These are phyloP conservation scores for Colletotrichum chlorophyti DNA, from an alignment of 2,329 filamentous ascomycete species.

Conservation along the genomic window DNA sequence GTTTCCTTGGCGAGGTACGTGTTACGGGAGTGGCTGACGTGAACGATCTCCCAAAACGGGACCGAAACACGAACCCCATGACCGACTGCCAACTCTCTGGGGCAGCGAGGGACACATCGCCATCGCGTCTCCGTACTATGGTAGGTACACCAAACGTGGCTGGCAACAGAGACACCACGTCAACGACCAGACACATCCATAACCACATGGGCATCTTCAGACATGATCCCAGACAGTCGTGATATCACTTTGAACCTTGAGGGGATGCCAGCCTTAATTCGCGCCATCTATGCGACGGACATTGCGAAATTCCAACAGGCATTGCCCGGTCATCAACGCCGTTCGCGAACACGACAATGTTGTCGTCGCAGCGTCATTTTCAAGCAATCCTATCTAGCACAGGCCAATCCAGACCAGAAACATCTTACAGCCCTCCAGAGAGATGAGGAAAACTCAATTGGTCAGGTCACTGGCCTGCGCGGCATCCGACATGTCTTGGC, in stretches of 20 bases:
- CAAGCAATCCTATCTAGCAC: slow-evolving; percentile 5
- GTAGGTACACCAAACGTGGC: no score
- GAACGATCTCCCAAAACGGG: slow-evolving; percentile 8
- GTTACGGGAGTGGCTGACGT: not conserved
- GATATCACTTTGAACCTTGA: slow-evolving; percentile 4
- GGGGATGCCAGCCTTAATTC: not conserved
- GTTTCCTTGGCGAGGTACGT: slow-evolving; percentile 3
- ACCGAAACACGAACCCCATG: no score
- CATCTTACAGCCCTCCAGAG: slow-evolving; percentile 11
- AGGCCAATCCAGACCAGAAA: slow-evolving; percentile 10
- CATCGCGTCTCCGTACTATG: no score
- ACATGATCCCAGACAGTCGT: slow-evolving; percentile 9
- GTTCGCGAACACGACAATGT: not conserved
- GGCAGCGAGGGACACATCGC: no score
- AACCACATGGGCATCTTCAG: not conserved
- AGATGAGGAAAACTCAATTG: slow-evolving; percentile 23
- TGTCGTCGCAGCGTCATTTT: slow-evolving; percentile 14
- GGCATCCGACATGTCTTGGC: slow-evolving; percentile 8
- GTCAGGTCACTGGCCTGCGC: slow-evolving; percentile 3
- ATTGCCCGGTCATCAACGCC: not conserved
- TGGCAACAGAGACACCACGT: not conserved
- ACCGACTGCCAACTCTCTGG: no score
- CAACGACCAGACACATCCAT: not conserved
- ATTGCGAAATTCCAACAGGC: slow-evolving; percentile 7
- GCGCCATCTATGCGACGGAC: not conserved